These are phyloP conservation scores for Trichoderma asperellum DNA, from an alignment of 2,329 filamentous ascomycete species.

Conservation along the genomic window DNA sequence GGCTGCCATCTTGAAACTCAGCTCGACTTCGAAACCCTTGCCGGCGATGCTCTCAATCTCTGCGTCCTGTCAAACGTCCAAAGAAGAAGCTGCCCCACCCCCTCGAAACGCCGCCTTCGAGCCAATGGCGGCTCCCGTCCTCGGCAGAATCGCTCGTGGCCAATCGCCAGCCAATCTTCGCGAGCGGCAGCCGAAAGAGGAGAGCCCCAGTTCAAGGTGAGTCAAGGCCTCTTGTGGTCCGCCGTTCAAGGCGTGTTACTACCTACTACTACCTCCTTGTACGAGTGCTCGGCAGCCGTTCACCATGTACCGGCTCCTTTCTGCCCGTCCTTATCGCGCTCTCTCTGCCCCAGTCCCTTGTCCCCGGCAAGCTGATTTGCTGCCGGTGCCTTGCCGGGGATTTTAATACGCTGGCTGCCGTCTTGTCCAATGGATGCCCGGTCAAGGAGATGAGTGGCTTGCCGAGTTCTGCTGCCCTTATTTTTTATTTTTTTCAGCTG, in stretches of 20 bases:
- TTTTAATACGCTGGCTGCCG: conserved; percentile 16
- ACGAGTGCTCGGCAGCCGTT: too few relatives aligned
- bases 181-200: conserved; percentile 19
- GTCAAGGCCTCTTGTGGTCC: not conserved
- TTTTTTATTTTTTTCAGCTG: conserved; percentile 1
- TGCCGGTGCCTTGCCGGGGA: not conserved
- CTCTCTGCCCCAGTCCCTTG: not conserved
- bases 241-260: too few relatives aligned
- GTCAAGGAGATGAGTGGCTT: conserved; percentile 1
- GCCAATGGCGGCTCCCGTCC: conserved; percentile 11
- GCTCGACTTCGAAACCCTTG: conserved; percentile 20
- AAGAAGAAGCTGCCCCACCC: not conserved
- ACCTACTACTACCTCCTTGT: too few relatives aligned
- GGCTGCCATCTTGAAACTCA: conserved; percentile 26
- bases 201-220: not conserved
- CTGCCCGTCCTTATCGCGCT: not conserved
- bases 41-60: not conserved
- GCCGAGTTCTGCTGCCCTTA: not conserved
- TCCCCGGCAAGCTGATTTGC: conserved; percentile 15
- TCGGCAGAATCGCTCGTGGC: not conserved
- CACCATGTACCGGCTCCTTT: too few relatives aligned
- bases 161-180: conserved; percentile 5
- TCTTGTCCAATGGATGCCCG: conserved; percentile 18
- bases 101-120: conserved; percentile 17
- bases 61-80: not conserved